Conservation (phyloP, 2,329 filamentous ascomycete genomes). For the Calcarisporium arbuscula region DNA sequence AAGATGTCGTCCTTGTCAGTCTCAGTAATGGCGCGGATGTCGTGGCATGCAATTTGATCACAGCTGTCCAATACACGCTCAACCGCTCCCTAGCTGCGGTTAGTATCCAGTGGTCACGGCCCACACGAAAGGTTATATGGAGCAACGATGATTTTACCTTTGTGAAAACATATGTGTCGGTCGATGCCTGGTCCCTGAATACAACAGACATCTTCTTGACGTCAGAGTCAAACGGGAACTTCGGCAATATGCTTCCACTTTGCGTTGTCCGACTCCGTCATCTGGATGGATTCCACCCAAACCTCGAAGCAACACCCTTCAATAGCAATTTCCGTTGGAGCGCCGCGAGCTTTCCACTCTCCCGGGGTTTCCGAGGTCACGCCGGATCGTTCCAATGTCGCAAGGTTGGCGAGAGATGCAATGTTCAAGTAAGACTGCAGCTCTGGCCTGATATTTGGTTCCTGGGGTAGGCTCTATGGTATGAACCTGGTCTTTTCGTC, state of each 20-base stretch:
- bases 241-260: constrained; percentile 36
- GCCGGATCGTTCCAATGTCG: constrained; percentile 44
- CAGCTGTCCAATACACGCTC: constrained; percentile 59
- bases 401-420: constrained; percentile 55
- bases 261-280: constrained; percentile 15
- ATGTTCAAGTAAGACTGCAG: constrained; percentile 49
- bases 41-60: constrained; percentile 35
- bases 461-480: too few species aligned
- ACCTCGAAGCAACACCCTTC: constrained; percentile 51
- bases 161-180: constrained; percentile 40
- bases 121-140: not conserved
- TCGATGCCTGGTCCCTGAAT: constrained; percentile 27
- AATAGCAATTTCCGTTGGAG: constrained; percentile 51
- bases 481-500: too few species aligned
- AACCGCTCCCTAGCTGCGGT: constrained; percentile 43
- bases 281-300: constrained; percentile 32
- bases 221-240: constrained; percentile 52
- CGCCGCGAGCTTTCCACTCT: constrained; percentile 37
- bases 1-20: constrained; percentile 46
- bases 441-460: too few species aligned
- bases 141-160: constrained; percentile 24
- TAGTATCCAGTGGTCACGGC: too few species aligned
- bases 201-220: constrained; percentile 55
- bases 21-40: constrained; percentile 23
- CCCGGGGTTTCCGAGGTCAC: constrained; percentile 16